Base-by-base conservation (phyloP, 768 basidiomycete species). In the Phaeotremella skinneri region DNA sequence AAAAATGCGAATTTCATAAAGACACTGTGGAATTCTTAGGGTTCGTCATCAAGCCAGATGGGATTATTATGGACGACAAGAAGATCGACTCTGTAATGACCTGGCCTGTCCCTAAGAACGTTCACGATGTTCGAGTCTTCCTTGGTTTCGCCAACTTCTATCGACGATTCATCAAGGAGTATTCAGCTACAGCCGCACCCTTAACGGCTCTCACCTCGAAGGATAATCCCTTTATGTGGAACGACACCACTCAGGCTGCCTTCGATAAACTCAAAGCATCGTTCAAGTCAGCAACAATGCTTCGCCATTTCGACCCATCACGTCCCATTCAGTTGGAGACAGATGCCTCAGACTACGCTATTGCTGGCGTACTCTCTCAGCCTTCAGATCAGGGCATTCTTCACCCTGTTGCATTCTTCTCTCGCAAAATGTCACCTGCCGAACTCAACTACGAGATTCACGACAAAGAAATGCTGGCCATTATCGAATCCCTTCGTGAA, bases 401-500 rank as follows among this genome's bases (percentile, higher is more conserved):
- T 9, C 20, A 29, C 3, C 53, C 53, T 14, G 42, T 55, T 14
- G 63, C 59, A 2, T 64, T 67, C 49, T 52, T 31, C 21, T 67
- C 66, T 42, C 27, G 66, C 5, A 54, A 55, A 27, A 47, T 67
- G 43, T 65, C 57, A 11, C 31, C 62, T 0, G 68, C 79, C 0
- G 79, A 85, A 64, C 26, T 68, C 1, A 84, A 83, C 65, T 84
- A 84, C 58, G 72, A 81, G n/a, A 79, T 82, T 20, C 78, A 83
- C 57, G 79, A 85, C 59, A 80, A 81, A 61, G 83, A 84, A 72
- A 67, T 83, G 17, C 73, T 83, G 0, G 81, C 80, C 1, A 78
- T 84, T 48, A 67, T 83, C 17, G 27, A 69, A 26, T 73, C 76
- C 0, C 49, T 67, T 26, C n/a, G 25, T 17, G 30, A 58, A 29